Evolutionary conservation across 352 stramenopile species (phyloP), one percentile per base, ranked within the genome.

Genomic region (Phytophthora vignae): DNA sequence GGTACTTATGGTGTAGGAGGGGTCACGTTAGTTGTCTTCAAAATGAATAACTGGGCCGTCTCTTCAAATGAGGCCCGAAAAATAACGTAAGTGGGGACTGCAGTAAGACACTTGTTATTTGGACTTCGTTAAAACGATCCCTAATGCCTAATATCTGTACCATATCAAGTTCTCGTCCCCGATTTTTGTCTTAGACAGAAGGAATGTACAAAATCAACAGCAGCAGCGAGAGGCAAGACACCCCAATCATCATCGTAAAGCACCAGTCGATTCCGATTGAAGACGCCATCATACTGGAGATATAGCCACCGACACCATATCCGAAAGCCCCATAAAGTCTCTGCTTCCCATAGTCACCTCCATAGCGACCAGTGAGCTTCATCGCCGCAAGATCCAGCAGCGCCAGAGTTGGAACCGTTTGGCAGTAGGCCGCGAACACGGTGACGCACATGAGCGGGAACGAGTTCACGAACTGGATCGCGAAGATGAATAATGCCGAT

Each of bases 281-380:
- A 10, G 71, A 76, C 4, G 84, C 77, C 38, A 89, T 66, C 49
- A 82, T 59, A 5, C 81, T 77, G 1, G 74, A 76, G 1, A 88
- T 59, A 55, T 89, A 91, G 5, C 81, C 81, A 46, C 74, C 74
- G 15, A 81, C 63, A 12, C 83, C 83, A 58, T 86, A 91, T 11
- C 81, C 83, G 17, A 88, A 74, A 2, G 81, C 79, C 2, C 79
- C 83, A 50, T 86, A 88, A 8, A 90, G 60, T 2, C 83, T 69
- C 64, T 90, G 81, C 68, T 88, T 88, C 46, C 83, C 83, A 48
- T 87, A 90, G 57, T 88, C 83, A 27, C 78, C 81, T 29, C 77
- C 79, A 48, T 78, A 60, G 17, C 78, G 76, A 61, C 61, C 53
- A n/a, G 82, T 76, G 55, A 87, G 71, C 29, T 81, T 76, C 57